Conservation (phyloP, 768 basidiomycete species). For the Boletus rex-veris region DNA sequence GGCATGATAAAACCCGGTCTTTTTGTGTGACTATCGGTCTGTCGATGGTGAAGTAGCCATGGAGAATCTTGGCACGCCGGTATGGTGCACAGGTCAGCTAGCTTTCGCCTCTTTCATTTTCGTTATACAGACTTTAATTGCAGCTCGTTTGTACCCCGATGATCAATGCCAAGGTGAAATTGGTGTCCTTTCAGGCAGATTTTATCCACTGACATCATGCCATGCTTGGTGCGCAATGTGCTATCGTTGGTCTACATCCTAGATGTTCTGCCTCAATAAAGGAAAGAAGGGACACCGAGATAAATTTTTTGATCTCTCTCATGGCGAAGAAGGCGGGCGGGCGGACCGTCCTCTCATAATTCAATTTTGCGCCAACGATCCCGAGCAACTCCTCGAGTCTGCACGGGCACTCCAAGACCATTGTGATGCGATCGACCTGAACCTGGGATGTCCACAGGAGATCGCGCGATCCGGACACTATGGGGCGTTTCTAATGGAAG, state of each 20-base stretch:
- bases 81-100: conserved; percentile 71
- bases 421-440: conserved; percentile 94
- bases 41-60: conserved; percentile 57
- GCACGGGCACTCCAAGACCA: conserved; percentile 72
- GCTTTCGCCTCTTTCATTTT: neutral
- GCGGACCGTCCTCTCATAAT: conserved; percentile 82
- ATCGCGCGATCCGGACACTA: conserved; percentile 87
- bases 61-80: conserved; percentile 77
- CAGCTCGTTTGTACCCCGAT: conserved; percentile 95
- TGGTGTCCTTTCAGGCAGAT: neutral
- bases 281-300: conserved; percentile 47
- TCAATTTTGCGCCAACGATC: conserved; percentile 93
- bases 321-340: conserved; percentile 78
- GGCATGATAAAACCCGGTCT: neutral
- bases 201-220: neutral
- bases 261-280: conserved; percentile 57
- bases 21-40: neutral
- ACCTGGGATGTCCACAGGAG: conserved; percentile 92
- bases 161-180: conserved; percentile 85
- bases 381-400: conserved; percentile 69
- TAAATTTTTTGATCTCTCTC: conserved; percentile 61
- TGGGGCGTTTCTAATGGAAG: conserved; percentile 89
- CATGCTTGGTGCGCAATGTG: neutral
- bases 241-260: neutral
- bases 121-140: neutral